phyloP scores from a whole-genome alignment of 192 early-diverging fungal species.

The Coemansia sp. region DNA sequence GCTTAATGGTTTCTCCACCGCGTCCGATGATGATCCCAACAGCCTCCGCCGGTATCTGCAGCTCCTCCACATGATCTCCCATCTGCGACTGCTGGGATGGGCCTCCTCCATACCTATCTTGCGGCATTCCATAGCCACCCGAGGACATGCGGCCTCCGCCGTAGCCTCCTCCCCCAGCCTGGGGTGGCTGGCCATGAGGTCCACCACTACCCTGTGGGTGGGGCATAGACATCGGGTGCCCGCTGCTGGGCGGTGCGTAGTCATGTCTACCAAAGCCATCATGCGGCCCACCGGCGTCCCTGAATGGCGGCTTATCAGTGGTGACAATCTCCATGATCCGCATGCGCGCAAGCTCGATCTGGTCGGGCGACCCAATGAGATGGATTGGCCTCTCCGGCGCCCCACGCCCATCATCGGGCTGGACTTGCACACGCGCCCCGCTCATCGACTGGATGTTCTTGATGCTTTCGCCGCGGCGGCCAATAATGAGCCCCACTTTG shows the following conservation, averaged over 20 bases:
- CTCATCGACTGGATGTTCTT: slow-evolving; percentile 66
- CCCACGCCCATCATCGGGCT: slow-evolving; percentile 55
- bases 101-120: neutral
- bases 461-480: slow-evolving; percentile 75
- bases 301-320: slow-evolving; percentile 6
- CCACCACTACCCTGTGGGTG: neutral
- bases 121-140: slow-evolving; percentile 7
- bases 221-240: neutral
- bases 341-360: slow-evolving; percentile 67
- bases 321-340: slow-evolving; percentile 78
- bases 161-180: neutral
- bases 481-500: slow-evolving; percentile 85
- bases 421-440: slow-evolving; percentile 70
- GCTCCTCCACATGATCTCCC: slow-evolving; percentile 28
- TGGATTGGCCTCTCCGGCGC: slow-evolving; percentile 59
- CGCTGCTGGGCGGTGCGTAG: neutral
- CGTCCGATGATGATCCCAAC: slow-evolving; percentile 50
- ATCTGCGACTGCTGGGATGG: neutral
- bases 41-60: slow-evolving; percentile 42
- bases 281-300: neutral
- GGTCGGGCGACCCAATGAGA: slow-evolving; percentile 68
- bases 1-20: slow-evolving; percentile 52
- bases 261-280: neutral
- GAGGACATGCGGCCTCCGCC: slow-evolving; percentile 2
- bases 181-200: neutral